Conservation (phyloP, 2,329 filamentous ascomycete species). For the Aspergillus sp. region DNA sequence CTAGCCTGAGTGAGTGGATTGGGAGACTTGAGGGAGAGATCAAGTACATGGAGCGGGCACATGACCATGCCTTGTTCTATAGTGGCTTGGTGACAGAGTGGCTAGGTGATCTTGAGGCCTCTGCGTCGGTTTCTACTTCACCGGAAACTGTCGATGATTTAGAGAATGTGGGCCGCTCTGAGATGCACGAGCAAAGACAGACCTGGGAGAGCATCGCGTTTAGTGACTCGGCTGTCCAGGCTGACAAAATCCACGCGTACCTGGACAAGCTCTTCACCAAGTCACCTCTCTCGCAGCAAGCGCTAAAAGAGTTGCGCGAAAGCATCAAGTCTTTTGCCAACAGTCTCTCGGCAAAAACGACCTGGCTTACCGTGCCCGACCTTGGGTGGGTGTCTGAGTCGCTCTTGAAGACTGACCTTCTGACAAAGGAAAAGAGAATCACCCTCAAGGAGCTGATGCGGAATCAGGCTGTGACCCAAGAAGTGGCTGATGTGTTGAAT, state of each 20-base stretch:
- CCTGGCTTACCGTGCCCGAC: constrained; percentile 47
- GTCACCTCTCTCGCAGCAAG: constrained; percentile 46
- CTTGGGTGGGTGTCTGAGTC: constrained; percentile 55
- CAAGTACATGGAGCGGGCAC: constrained; percentile 56
- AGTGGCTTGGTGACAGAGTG: constrained; percentile 60
- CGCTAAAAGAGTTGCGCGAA: constrained; percentile 49
- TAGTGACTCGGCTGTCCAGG: constrained; percentile 50
- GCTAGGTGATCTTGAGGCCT: constrained; percentile 45
- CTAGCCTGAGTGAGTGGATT: constrained; percentile 54
- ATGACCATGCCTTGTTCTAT: constrained; percentile 62
- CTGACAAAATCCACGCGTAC: constrained; percentile 53
- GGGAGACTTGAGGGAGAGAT: constrained; percentile 53
- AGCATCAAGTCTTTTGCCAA: constrained; percentile 45
- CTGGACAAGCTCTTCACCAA: constrained; percentile 56
- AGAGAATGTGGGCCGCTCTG: constrained; percentile 56
- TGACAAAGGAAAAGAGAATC: constrained; percentile 57
- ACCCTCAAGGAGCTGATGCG: constrained; percentile 57
- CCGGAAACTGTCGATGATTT: constrained; percentile 38
- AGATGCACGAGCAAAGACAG: constrained; percentile 58
- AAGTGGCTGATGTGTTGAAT: constrained; percentile 62
- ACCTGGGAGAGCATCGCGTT: constrained; percentile 64
- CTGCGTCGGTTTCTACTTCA: constrained; percentile 19
- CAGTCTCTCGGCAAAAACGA: constrained; percentile 29
- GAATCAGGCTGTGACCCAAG: constrained; percentile 55
- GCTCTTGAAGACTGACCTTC: constrained; percentile 55